Evolutionary conservation across 352 stramenopile species (phyloP), one percentile per base, ranked within the genome.

Genomic region (Globisporangium barbulae): DNA sequence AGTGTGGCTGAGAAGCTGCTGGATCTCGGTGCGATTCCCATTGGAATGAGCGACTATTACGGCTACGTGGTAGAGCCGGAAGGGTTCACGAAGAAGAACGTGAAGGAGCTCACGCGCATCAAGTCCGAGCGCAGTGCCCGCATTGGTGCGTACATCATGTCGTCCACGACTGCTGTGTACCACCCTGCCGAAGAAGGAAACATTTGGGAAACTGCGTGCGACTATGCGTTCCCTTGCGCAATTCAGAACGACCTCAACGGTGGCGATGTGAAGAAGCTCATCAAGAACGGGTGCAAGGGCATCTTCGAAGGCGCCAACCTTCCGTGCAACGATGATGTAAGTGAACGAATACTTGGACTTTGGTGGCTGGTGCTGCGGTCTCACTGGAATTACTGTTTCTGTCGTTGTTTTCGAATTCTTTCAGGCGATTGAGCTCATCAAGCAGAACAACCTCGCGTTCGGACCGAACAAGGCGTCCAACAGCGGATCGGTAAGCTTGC

Each of bases 221-320:
- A 99, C 77, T 90, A 99, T 65, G 95, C 90, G 57, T 98, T 99
- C 69, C 94, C 96, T 37, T 98, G 94, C 70, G 96, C 94, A n/a
- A 92, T 90, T 37, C 92, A 98, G 74, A 94, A 98, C 70, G 88
- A 98, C 54, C 87, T 99, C 64, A 82, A 94, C 65, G 81, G 76
- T 53, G 86, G 88, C 10, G 71, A 71, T 15, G 73, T 85, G 52
- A 87, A 88, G 60, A 65, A 84, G 63, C 78, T 95, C 0, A 74
- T 96, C 67, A 90, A 93, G 77, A 96, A 94, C 68, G 88, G 88
- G 59, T 95, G 86, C 78, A 89, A 94, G 72, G 88, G 87, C 42
- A 74, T 96, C 52, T 95, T 96, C 52, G 88, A 96, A 72, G 87
- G 87, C 41, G 85, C 87, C 53, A 92, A 94, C 70, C 86, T 93